Conservation (phyloP, 2,329 filamentous ascomycete species). For the Alternaria incomplexa region DNA sequence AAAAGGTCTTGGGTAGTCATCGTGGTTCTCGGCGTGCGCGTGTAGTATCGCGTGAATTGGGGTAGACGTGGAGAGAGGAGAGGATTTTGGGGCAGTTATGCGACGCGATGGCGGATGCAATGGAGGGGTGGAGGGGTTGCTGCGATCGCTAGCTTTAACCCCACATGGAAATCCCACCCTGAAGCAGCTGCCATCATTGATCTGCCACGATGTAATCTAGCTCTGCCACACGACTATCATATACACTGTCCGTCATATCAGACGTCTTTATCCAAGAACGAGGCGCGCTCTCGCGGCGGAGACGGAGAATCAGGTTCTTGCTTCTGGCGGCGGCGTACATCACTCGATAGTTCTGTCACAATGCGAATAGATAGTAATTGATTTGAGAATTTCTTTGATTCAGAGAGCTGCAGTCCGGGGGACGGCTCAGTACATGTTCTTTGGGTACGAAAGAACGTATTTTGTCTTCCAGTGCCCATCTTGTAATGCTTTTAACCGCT, state of each 20-base stretch:
- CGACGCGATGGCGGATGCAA: not conserved
- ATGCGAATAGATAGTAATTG: not conserved
- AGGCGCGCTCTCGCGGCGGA: no score
- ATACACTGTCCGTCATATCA: not conserved
- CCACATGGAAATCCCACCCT: not conserved
- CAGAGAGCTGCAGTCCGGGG: constrained; percentile 4
- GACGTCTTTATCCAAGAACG: not conserved
- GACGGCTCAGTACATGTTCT: constrained; percentile 10
- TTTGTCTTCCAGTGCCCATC: constrained; percentile 7
- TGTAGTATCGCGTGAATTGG: not conserved
- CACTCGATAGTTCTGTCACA: not conserved
- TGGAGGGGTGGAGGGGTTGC: not conserved
- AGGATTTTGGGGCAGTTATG: not conserved
- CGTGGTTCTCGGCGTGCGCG: not conserved
- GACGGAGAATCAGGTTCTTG: not conserved
- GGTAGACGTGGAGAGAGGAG: not conserved
- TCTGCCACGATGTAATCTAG: not conserved
- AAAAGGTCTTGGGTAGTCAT: constrained; percentile 28
- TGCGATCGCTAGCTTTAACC: not conserved
- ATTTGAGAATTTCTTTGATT: constrained; percentile 13
- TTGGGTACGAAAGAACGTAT: constrained; percentile 22
- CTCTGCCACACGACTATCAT: not conserved
- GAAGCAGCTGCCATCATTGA: not conserved
- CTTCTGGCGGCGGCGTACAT: not conserved
- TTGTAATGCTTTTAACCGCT: constrained; percentile 13